phyloP scores from a whole-genome alignment of 2,329 filamentous ascomycete species.

The Ophiostoma novo-ulmi region DNA sequence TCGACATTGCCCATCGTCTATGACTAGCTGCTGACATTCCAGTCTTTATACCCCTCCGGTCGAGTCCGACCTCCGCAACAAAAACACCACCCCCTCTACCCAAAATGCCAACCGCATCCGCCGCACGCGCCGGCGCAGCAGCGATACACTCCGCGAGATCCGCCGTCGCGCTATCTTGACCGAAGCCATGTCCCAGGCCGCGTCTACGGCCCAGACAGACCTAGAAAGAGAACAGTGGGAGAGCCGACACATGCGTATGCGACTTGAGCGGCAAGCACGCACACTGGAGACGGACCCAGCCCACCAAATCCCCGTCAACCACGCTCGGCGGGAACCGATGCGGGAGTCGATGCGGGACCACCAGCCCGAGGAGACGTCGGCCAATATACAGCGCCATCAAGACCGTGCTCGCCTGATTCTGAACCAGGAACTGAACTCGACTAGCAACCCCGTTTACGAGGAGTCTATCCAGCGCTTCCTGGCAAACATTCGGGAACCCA shows the following conservation, averaged over 20 bases:
- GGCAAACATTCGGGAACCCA: conserved; percentile 5
- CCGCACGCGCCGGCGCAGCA: conserved; percentile 23
- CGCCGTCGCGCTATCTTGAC: conserved; percentile 27
- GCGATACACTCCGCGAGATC: conserved; percentile 24
- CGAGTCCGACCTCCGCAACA: conserved; percentile 27
- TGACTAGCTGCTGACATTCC: background rate
- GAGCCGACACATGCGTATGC: background rate
- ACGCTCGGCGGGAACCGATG: background rate
- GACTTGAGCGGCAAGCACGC: conserved; percentile 2
- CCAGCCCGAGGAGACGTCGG: background rate
- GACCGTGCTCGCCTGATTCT: background rate
- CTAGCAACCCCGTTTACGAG: background rate
- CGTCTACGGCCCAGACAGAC: background rate
- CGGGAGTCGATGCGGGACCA: background rate
- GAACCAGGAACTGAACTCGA: background rate
- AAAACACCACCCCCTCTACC: conserved; percentile 14
- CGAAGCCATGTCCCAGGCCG: conserved; percentile 6
- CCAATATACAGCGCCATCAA: background rate
- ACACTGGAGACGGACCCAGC: background rate
- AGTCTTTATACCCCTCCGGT: conserved; percentile 29
- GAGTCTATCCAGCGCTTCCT: conserved; percentile 13
- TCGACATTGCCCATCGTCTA: background rate
- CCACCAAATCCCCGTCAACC: background rate
- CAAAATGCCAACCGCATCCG: conserved; percentile 21
- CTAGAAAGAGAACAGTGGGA: background rate